Base-by-base conservation (phyloP, 495 filamentous ascomycete species). In the Bryoglossum gracile region DNA sequence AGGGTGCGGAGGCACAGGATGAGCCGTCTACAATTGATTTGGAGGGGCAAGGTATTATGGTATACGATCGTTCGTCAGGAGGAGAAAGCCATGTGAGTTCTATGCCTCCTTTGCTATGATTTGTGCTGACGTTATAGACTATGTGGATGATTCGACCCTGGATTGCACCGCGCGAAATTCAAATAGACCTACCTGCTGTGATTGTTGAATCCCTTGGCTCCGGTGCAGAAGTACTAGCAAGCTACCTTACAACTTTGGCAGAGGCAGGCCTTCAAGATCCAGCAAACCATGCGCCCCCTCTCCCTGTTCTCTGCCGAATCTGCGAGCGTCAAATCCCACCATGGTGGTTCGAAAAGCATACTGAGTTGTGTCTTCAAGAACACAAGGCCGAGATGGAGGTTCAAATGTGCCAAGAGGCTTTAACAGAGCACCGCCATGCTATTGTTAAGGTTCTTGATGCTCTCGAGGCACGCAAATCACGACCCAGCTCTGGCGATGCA, bases 131-230 rank as follows among this genome's bases (percentile, higher is more conserved):
- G 16, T 16, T 35, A 32, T 57, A 96, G 90, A 94, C 90, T 30
- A 98, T 98, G 92, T 98, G 92, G 92, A 97, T 97, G 88, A 77
- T 98, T 46, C 84, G 90, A 57, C 94, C 89, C n/a, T 89, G 88
- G 64, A 80, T 88, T 25, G 74, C 89, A 35, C 87, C 86, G 6
- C 78, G 85, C 56, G 89, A 95, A 70, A 84, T 97, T 43, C 94
- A 90, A 40, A 95, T 98, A 56, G 92, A 97, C 62, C 77, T 98
- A 17, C 91, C 92, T 33, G 72, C 78, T 26, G 65, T 95, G n/a
- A 79, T 98, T 41, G 91, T 97, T 38, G 92, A 96, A 57, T 88
- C 89, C 13, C 74, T 98, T 18, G 92, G 92, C 25, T 86, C 94
- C 37, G 92, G 92, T 39, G 94, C 92, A 22, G 90, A 96, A 63